These are phyloP conservation scores for Chytriomyces sp. DNA, from an alignment of 192 early-diverging fungal species.

Conservation along the genomic window DNA sequence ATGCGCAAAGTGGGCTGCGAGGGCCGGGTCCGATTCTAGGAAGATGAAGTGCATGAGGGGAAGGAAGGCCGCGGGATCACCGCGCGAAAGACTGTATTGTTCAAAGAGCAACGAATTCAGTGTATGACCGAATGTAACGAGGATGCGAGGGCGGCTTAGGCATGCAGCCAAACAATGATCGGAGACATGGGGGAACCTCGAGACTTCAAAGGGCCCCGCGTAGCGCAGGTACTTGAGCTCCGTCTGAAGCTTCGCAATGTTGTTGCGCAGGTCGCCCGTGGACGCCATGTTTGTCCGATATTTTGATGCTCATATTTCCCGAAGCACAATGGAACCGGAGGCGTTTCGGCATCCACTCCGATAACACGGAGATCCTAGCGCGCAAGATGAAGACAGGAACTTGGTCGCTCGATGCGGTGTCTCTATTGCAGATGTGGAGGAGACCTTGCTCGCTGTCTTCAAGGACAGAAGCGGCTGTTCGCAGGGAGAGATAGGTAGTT, in stretches of 20 bases:
- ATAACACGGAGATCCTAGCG: no score
- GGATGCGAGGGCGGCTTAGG: background rate
- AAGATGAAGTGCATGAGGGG: slow-evolving; percentile 61
- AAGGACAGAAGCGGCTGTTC: no score
- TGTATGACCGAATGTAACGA: background rate
- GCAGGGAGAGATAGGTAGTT: background rate
- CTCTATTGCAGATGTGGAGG: background rate
- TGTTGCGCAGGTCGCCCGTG: slow-evolving; percentile 60
- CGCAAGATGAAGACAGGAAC: no score
- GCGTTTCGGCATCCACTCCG: no score
- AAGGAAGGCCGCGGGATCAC: slow-evolving; percentile 53
- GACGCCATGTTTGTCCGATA: no score
- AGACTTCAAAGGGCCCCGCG: slow-evolving; percentile 35
- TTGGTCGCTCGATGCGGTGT: slow-evolving; percentile 11
- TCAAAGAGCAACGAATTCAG: no score
- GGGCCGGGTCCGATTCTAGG: slow-evolving; percentile 46
- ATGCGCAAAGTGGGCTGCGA: slow-evolving; percentile 42
- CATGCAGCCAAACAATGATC: no score
- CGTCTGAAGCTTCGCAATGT: slow-evolving; percentile 47
- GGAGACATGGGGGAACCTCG: no score
- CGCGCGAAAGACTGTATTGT: slow-evolving; percentile 36
- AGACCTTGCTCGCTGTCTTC: background rate
- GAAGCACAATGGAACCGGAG: no score
- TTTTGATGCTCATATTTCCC: no score
- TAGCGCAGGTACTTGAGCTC: slow-evolving; percentile 45